These are phyloP conservation scores for Metroxylon sagu DNA, from an alignment of 176 grass and related monocot genomes.

Conservation along the genomic window DNA sequence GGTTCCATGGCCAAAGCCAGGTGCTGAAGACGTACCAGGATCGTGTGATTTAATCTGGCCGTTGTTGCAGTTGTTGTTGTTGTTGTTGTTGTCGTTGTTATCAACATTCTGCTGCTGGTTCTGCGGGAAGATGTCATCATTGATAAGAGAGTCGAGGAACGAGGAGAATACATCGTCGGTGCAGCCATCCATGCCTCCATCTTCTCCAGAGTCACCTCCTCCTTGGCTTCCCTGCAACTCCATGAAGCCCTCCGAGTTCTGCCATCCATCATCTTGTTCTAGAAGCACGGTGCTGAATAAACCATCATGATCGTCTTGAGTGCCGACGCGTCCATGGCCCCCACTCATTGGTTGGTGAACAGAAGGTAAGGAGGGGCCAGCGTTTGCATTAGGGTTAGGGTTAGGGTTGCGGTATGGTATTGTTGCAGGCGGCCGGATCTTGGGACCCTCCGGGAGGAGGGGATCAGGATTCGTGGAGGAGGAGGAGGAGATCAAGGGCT, in stretches of 20 bases:
- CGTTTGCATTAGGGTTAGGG: too few relatives aligned
- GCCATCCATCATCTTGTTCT: too few relatives aligned
- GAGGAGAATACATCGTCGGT: conserved; percentile 9
- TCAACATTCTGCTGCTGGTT: neutral
- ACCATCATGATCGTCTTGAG: too few relatives aligned
- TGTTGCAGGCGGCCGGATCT: too few relatives aligned
- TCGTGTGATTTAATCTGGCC: too few relatives aligned
- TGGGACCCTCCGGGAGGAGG: neutral
- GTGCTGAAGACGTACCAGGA: too few relatives aligned
- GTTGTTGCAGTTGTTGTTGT: neutral
- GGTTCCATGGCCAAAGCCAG: neutral
- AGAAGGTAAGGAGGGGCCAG: too few relatives aligned
- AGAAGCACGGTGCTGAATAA: too few relatives aligned
- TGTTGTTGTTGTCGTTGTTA: neutral
- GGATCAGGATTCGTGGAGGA: neutral
- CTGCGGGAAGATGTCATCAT: neutral
- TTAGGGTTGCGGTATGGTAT: too few relatives aligned
- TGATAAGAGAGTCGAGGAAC: conserved; percentile 17
- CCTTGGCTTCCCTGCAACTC: neutral
- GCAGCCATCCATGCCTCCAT: neutral
- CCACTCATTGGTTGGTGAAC: too few relatives aligned
- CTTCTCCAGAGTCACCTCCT: neutral
- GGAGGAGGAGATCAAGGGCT: neutral
- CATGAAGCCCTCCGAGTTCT: too few relatives aligned
- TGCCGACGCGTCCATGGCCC: too few relatives aligned